Percentiles rank a stretch among this genome's conserved stretches.
Conservation (phyloP, 73 alveolate species). For the Blepharisma stoltei region DNA sequence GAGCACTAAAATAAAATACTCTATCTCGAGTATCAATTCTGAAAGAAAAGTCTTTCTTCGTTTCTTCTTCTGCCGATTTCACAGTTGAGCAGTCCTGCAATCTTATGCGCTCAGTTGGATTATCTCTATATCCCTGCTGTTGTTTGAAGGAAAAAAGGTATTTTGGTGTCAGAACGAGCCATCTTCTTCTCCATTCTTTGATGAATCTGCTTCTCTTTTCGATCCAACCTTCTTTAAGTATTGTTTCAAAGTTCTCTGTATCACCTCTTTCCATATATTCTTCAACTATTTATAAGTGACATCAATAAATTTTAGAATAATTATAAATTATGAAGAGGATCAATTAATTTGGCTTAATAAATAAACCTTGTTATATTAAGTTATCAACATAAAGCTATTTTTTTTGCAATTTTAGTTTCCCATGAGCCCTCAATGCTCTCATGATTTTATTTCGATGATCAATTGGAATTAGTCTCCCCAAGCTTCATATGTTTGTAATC, state of each 20-base stretch:
- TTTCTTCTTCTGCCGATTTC: slow-evolving; percentile 39
- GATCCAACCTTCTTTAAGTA: slow-evolving; percentile 38
- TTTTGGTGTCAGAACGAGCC: slow-evolving; percentile 36
- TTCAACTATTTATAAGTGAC: too few species aligned
- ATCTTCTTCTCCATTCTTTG: slow-evolving; percentile 36
- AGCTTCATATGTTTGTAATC: background rate
- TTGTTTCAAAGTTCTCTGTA: slow-evolving; percentile 18
- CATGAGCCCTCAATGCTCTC: background rate
- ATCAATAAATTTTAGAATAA: too few species aligned
- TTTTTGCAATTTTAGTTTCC: background rate
- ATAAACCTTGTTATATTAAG: too few species aligned
- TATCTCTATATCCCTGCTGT: slow-evolving; percentile 23
- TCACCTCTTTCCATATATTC: background rate
- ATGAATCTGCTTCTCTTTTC: slow-evolving; percentile 23
- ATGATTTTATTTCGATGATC: background rate
- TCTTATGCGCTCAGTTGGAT: slow-evolving; percentile 30
- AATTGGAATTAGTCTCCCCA: background rate
- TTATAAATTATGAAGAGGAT: too few species aligned
- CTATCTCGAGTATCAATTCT: slow-evolving; percentile 31
- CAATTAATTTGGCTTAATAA: too few species aligned
- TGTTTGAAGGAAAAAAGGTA: slow-evolving; percentile 25
- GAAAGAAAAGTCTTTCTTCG: slow-evolving; percentile 19
- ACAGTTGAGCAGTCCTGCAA: slow-evolving; percentile 35
- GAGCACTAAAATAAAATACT: slow-evolving; percentile 20
- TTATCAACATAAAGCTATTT: too few species aligned